Conservation (phyloP, 768 basidiomycete genomes). For the Sarcodon sp. region DNA sequence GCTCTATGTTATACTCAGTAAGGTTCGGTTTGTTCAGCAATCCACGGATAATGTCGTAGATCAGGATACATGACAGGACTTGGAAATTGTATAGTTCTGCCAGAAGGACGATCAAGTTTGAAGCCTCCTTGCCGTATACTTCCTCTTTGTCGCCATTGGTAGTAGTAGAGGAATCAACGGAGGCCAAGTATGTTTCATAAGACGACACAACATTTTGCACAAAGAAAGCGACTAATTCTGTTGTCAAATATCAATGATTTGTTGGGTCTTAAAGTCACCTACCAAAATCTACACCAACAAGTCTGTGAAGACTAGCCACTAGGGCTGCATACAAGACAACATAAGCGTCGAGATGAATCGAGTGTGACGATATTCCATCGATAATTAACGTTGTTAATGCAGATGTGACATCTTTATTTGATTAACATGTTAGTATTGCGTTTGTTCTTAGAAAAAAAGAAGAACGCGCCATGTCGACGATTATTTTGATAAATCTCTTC, state of each 20-base stretch:
- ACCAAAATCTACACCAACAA: constrained; percentile 87
- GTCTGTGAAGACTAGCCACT: constrained; percentile 66
- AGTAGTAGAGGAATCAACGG: constrained; percentile 11
- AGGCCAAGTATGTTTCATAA: constrained; percentile 47
- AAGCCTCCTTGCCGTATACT: constrained; percentile 70
- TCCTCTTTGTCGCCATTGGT: constrained; percentile 9
- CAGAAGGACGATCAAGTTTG: constrained; percentile 77
- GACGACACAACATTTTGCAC: constrained; percentile 56
- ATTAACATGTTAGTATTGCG: background rate
- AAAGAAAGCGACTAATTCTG: constrained; percentile 59
- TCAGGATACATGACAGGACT: constrained; percentile 76
- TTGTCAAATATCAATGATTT: background rate
- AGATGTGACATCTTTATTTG: constrained; percentile 61
- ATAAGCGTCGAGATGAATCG: constrained; percentile 77
- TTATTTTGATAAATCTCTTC: constrained; percentile 70
- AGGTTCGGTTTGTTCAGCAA: constrained; percentile 47
- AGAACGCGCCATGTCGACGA: constrained; percentile 56
- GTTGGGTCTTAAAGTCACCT: constrained; percentile 11
- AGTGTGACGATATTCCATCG: constrained; percentile 67
- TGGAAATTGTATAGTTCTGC: constrained; percentile 96
- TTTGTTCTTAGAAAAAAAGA: background rate
- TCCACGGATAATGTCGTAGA: constrained; percentile 80
- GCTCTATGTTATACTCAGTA: constrained; percentile 73
- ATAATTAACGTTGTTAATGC: constrained; percentile 67
- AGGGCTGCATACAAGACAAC: constrained; percentile 83